These are phyloP conservation scores for Sporisorium sorghi DNA, from an alignment of 1,284 basidiomycete genomes.

Conservation along the genomic window DNA sequence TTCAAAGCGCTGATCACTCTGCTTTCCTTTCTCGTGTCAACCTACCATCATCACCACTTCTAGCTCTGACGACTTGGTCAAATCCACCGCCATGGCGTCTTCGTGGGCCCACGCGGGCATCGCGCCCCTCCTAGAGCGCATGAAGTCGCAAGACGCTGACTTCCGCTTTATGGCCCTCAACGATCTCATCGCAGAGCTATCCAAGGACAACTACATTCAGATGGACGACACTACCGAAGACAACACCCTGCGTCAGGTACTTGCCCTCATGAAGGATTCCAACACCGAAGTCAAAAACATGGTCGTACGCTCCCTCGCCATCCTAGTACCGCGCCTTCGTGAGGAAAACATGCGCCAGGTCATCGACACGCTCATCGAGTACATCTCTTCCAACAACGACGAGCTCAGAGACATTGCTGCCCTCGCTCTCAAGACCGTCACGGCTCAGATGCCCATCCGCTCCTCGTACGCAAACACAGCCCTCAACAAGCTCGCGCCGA, in stretches of 20 bases:
- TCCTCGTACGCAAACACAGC: slow-evolving; percentile 81
- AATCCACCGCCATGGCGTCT: slow-evolving; percentile 36
- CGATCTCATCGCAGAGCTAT: slow-evolving; percentile 58
- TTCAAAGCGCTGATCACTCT: background rate
- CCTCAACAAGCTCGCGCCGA: slow-evolving; percentile 87
- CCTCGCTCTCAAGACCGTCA: slow-evolving; percentile 92
- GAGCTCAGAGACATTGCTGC: slow-evolving; percentile 92
- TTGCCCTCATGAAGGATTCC: slow-evolving; percentile 87
- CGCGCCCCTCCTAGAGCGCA: slow-evolving; percentile 62
- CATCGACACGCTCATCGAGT: slow-evolving; percentile 86
- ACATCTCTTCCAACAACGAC: slow-evolving; percentile 85
- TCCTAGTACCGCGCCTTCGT: slow-evolving; percentile 85
- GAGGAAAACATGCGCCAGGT: slow-evolving; percentile 84
- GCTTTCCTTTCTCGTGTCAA: background rate
- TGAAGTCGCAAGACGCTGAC: slow-evolving; percentile 66
- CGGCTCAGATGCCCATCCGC: slow-evolving; percentile 84
- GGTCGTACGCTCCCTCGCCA: slow-evolving; percentile 79
- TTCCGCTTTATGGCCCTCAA: slow-evolving; percentile 68
- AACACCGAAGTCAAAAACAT: slow-evolving; percentile 99
- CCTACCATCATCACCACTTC: background rate
- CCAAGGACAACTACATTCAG: slow-evolving; percentile 48
- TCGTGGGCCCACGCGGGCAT: slow-evolving; percentile 50
- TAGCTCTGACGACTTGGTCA: too few relatives aligned
- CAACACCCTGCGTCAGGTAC: slow-evolving; percentile 82
- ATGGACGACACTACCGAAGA: slow-evolving; percentile 73